Base-by-base conservation (phyloP, 1,139 yeast genomes). In the Arxiozyma bovina region DNA sequence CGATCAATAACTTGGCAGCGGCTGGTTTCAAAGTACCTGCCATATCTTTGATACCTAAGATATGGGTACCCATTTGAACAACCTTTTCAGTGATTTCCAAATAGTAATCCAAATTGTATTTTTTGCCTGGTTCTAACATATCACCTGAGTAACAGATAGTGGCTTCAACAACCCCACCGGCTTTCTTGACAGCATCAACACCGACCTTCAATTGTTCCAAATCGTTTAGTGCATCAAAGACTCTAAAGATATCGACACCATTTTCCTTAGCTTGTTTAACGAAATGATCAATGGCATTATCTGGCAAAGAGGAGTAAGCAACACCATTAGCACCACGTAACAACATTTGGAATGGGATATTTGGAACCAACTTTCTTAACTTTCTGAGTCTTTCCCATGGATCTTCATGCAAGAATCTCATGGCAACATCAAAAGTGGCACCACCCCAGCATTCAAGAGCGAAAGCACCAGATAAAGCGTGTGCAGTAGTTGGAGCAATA, bases 381-480 rank as follows among this genome's bases (percentile, higher is more conserved):
- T 83, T 79, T 73, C 96, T 83, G 70, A 93, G 80, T 74, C 99
- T 83, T 57, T 81, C 96, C 99, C 99, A 93, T 63, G 99, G 99
- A 71, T 91, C 97, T 77, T 93, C 99, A 72, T 91, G 91, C 67
- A 93, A 79, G 79, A 94, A 94, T 74, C 99, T 83, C 98, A 93
- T 91, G 58, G 96, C 87, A 54, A 93, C 99, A 70, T 93, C 99
- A 68, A 93, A 93, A 41, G 99, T 93, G 55, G 99, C 99, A 74
- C 99, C 99, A 74, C 99, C 99, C 99, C 99, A 93, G 77, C 98
- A 93, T 76, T 93, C 99, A 55, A 93, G 77, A 18, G 99, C 94
- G 73, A 89, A 94, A 1, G 96, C 95, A 57, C 95, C 94, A 60
- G 86, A 75, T 64, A 90, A 75, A 22, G 96, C 99, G 69, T 87